A percentile compares a stretch with the other conserved stretches of the same genome.
phyloP scores from a whole-genome alignment of 805 yeast species.

The Yarrowia sp. region DNA sequence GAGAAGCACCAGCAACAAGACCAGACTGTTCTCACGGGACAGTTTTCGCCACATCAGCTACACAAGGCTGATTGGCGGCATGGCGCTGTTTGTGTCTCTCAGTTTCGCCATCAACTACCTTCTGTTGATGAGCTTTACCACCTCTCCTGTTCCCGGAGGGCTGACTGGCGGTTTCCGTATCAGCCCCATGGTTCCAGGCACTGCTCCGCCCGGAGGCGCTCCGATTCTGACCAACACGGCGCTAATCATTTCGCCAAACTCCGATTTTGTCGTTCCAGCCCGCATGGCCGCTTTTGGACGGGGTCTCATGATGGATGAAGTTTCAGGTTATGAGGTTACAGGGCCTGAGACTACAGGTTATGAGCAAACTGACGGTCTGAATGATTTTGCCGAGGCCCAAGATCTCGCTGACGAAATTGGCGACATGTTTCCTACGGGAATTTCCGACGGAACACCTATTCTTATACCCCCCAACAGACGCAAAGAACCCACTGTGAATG shows the following conservation, averaged over 20 bases:
- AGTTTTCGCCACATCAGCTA: conserved; percentile 10
- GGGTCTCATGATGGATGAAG: conserved; percentile 40
- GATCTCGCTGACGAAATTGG: conserved; percentile 32
- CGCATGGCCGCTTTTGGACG: conserved; percentile 53
- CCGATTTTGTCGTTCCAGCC: conserved; percentile 48
- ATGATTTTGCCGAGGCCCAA: background rate
- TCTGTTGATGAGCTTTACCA: background rate
- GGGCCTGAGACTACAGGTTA: too few species aligned
- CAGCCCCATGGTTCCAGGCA: conserved; percentile 26
- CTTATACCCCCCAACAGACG: conserved; percentile 39
- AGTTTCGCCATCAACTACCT: conserved; percentile 32
- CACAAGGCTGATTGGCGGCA: background rate
- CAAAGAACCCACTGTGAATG: conserved; percentile 40
- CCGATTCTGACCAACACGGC: conserved; percentile 42
- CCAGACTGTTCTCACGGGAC: background rate
- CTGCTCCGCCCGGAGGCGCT: conserved; percentile 26
- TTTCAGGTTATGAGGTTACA: too few species aligned
- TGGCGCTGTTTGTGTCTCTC: conserved; percentile 33
- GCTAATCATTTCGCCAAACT: conserved; percentile 46
- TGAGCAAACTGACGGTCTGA: too few species aligned
- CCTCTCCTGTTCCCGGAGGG: conserved; percentile 28
- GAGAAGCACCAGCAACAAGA: conserved; percentile 9
- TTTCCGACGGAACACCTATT: conserved; percentile 37
- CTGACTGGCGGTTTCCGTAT: conserved; percentile 1
- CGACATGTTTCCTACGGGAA: background rate